Evolutionary conservation across 148 eudicot genomes (phyloP), one percentile per base, ranked within the genome.

Genomic region (Cornus kousa): DNA sequence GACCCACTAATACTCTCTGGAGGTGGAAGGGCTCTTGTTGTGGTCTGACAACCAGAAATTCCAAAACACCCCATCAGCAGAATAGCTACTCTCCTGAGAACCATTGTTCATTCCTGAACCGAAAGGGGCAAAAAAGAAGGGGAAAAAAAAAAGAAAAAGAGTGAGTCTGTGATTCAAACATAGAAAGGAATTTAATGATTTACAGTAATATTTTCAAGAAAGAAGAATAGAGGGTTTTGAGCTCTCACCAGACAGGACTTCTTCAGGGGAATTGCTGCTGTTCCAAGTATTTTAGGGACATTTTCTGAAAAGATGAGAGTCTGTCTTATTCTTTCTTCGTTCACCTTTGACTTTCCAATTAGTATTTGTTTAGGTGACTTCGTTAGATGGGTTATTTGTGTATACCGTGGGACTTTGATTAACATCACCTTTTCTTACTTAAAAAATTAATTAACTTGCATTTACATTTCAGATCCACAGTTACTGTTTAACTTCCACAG

Each of bases 31-130:
- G 72, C 9, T 13, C 6, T 14, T 37, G 5, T 33, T 69, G 67
- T 9, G 4, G 53, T 22, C 31, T 53, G 16, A 10, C 32, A 69
- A 67, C 5, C 20, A 19, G 73, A 32, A 10, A 77, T 20, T 35
- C 80, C 80, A 32, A 68, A 50, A 14, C 80, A 77, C 20, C 73
- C 33, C 80, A 77, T 53, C 71, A 77, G 43, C 66, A 77, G 0
- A 11, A 77, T 50, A 48, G 2, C 67, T 2, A 48, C n/a, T 50
- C 80, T 68, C 66, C 32, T 35, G 35, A 68, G 69, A 50, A 68
- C 73, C 80, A 77, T 77, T 43, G 9, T 72, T 31, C 9, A 62
- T 62, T 62, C 23, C 66, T 62, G 66, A 62, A 43, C 8, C 8
- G 5, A 43, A 43, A 43, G 10, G 48, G 9, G 5, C 43, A 39